Evolutionary conservation across 257 asterid species (phyloP), one percentile per base, ranked within the genome.

Genomic region (Solanum pimpinellifolium): DNA sequence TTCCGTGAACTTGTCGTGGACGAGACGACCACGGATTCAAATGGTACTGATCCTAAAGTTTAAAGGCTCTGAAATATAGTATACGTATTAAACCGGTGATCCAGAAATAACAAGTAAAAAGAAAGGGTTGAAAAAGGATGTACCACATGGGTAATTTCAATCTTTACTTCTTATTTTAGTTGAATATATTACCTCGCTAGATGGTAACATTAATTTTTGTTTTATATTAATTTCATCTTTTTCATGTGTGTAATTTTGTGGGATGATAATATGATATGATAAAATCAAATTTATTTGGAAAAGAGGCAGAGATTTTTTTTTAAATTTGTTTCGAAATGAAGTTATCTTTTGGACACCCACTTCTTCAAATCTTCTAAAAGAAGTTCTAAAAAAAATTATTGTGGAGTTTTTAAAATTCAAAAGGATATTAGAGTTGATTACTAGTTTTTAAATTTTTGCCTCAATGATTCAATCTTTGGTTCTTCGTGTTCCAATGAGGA

Each of bases 1-100:
- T 92, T 65, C 70, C 87, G 91, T 9, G 88, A 88, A 2, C 77
- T 90, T 21, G 41, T 83, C 47, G 87, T 75, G 35, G 85, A 41
- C 72, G 35, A 89, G 25, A 31, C 47, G 16, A 66, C 56, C 8
- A 52, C 47, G 7, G 60, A 25, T 33, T 60, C 25, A 12, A 29
- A 9, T 21, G 70, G 9, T 69, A 42, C 44, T 29, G 25, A 84
- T 12, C 37, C 27, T 14, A 3, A 25, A 56, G 44, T 25, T 75
- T 52, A 47, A 39, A 23, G 15, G 33, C 33, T n/a, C 0, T 62
- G 14, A 6, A 62, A 5, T 6, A n/a, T 62, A 62, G 70, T n/a
- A 62, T 62, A 62, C 31, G 8, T 62, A 3, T 10, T 11, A 2
- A n/a, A 62, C 3, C 11, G 70, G 31, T 23, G 29, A 44, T 44